Conservation (phyloP, 1,139 yeast genomes). For the Pichia sp. region DNA sequence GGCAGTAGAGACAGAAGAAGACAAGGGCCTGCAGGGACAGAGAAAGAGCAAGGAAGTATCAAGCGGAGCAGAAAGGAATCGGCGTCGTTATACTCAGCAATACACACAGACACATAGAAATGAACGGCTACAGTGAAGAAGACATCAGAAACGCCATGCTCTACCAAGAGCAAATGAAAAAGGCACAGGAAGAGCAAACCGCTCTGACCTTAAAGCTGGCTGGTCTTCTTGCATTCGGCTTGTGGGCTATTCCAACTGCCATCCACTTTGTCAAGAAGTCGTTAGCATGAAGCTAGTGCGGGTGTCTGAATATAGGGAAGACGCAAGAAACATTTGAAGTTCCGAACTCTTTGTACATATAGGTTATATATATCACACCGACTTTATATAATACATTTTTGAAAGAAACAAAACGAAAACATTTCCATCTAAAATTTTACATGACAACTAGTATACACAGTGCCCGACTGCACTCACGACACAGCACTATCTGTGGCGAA, state of each 20-base stretch:
- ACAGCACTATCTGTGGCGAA: not conserved
- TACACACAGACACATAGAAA: conserved; percentile 28
- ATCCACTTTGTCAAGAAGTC: conserved; percentile 60
- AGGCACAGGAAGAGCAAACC: conserved; percentile 66
- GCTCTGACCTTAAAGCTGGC: conserved; percentile 63
- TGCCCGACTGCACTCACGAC: not conserved
- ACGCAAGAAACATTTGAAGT: not conserved
- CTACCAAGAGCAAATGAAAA: conserved; percentile 66
- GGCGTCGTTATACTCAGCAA: not conserved
- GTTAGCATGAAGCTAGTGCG: conserved; percentile 29
- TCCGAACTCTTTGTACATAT: conserved; percentile 7
- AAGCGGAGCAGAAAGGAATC: too few relatives aligned
- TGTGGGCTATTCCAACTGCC: conserved; percentile 70
- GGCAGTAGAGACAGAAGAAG: not conserved
- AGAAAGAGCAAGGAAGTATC: not conserved
- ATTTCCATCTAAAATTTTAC: not conserved
- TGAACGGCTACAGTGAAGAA: conserved; percentile 74
- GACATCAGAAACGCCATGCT: conserved; percentile 57
- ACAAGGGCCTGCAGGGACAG: not conserved
- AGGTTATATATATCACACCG: not conserved
- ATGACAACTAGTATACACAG: not conserved
- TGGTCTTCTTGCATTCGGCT: conserved; percentile 65
- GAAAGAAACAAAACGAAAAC: not conserved
- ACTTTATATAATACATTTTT: not conserved
- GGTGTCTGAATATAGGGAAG: not conserved